Evolutionary conservation across 441 rosid genomes (phyloP), one percentile per base, ranked within the genome.

Genomic region (Adansonia madagascariensis): DNA sequence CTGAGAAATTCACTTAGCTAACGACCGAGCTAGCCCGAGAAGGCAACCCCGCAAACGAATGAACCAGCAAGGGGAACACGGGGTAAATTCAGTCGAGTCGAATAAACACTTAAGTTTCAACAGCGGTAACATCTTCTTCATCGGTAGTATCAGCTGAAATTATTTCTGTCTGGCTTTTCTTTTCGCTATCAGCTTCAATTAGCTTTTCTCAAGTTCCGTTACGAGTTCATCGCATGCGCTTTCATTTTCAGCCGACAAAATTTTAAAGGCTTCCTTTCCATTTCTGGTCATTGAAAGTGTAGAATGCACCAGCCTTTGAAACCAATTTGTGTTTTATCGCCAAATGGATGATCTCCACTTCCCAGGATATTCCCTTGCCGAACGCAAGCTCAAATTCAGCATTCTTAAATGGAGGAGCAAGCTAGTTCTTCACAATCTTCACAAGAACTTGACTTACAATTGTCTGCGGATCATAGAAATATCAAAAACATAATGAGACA

Each of bases 351-450:
- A 95, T 81, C 89, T 95, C 98, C 0, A 91, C 81, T 67, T 76
- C 86, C 68, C 88, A 86, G 78, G 89, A 86, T 81, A 95, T 95
- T 76, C 99, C 98, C 85, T 89, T 95, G 60, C 99, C 99, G 70
- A 94, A 95, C 80, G 90, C 95, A 5, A 95, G 94, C 82, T 92
- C 99, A 82, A 94, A 95, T 75, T 85, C 88, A 3, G 87, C 97
- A 4, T 92, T 90, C 85, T 85, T 89, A 67, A 95, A 95, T 3
- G 99, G 99, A 41, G 99, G 97, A 22, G 98, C 93, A 14, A 91
- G 95, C 87, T 95, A 94, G 85, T 92, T 95, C 90, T 95, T 95
- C 77, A 95, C 97, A 72, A 95, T 83, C 88, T 95, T 95, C 68
- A 92, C 97, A 46, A 83, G 78, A 47, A 95, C 88, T 84, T 87